Evolutionary conservation across 345 rosid species (phyloP), one percentile per base, ranked within the genome.

Genomic region (Citrus sp.): DNA sequence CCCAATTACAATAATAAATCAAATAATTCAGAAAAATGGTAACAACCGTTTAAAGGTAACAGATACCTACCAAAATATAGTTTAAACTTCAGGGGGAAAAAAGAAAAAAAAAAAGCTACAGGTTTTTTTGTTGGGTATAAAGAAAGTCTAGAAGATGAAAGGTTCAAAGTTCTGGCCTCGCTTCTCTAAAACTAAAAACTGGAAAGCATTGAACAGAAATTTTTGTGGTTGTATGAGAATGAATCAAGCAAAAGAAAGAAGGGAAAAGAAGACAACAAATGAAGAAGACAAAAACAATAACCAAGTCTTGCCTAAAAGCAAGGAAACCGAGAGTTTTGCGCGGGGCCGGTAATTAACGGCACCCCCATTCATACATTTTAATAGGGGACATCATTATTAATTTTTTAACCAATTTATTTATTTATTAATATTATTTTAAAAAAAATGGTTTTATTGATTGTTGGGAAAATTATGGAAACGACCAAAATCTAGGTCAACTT

Each of bases 301-400:
- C 35, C 66, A 24, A 22, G 19, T 16, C 18, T 4, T 10, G 28
- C 32, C 68, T 25, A 27, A 35, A 74, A 25, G 49, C n/a, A 49
- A 24, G 59, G 61, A 73, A 67, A 62, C 34, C 27, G 71, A 80
- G 83, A 67, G 77, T 9, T 67, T 74, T 62, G 62, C 56, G 79
- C 88, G 80, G 74, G 78, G 74, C 59, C 79, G 49, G 42, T 70
- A 40, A 35, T 9, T 79, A 73, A 77, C 80, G 34, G 75, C 78
- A 72, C 64, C 65, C 75, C 51, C 18, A 3, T 13, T 13, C 1
- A 13, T 13, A 3, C 51, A 46, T 3, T 46, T 13, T 46, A 46
- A 46, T 46, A 10, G 51, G 14, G 1, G 51, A 13, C 16, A 46
- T 46, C 14, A 13, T 46, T 12, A 46, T 46, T 46, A 46, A 46